Evolutionary conservation across 805 yeast genomes (phyloP).

Genomic region (Spathaspora gorwiae): DNA sequence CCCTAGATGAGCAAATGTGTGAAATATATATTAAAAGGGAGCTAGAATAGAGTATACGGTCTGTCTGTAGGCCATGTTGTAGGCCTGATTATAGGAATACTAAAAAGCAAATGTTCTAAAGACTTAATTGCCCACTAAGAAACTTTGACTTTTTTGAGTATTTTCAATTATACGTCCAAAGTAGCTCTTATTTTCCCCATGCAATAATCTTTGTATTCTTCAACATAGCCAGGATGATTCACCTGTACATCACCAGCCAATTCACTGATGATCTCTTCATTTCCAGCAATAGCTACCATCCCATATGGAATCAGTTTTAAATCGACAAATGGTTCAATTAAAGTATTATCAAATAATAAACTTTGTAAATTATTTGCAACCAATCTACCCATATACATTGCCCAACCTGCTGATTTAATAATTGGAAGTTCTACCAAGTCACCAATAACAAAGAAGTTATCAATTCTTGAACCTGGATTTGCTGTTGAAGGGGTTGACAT

Average conservation of each 20-base stretch:
- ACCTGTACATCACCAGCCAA: slow-evolving; percentile 29
- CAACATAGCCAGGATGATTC: slow-evolving; percentile 28
- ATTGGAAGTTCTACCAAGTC: slow-evolving; percentile 37
- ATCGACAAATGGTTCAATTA: slow-evolving; percentile 33
- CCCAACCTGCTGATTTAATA: slow-evolving; percentile 45
- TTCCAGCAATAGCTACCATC: slow-evolving; percentile 39
- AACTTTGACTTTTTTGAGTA: no score
- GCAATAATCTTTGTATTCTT: slow-evolving; percentile 40
- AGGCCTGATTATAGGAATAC: no score
- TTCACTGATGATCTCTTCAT: slow-evolving; percentile 34
- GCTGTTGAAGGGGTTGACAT: slow-evolving; percentile 15
- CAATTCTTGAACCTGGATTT: slow-evolving; percentile 6
- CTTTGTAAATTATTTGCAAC: slow-evolving; percentile 34
- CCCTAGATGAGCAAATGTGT: no score
- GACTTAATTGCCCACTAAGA: no score
- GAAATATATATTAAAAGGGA: no score
- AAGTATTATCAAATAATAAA: slow-evolving; percentile 21
- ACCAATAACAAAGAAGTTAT: slow-evolving; percentile 32
- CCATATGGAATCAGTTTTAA: slow-evolving; percentile 32
- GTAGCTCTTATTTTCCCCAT: slow-evolving; percentile 38
- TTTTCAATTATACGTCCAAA: slow-evolving; percentile 10
- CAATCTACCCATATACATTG: slow-evolving; percentile 38
- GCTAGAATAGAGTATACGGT: no score
- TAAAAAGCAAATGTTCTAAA: no score
- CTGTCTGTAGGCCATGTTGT: no score